phyloP scores from a whole-genome alignment of 371 early-diverging fungal species.

The Apophysomyces variabilis region DNA sequence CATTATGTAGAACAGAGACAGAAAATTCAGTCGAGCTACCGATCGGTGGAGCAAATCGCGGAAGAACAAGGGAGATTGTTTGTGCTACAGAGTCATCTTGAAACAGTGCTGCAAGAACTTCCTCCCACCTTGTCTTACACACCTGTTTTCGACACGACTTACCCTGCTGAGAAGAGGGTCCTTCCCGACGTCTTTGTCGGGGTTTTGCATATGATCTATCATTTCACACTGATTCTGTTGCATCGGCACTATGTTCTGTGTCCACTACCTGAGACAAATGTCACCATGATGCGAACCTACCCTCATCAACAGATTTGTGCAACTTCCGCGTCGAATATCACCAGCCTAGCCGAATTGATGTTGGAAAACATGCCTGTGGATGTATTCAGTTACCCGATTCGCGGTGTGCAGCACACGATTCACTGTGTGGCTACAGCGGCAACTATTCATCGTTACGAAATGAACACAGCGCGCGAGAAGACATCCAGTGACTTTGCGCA shows the following conservation, averaged over 20 bases:
- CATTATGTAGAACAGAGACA: constrained; percentile 34
- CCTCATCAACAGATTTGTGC: constrained; percentile 47
- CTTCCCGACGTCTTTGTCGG: constrained; percentile 46
- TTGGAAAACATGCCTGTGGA: constrained; percentile 29
- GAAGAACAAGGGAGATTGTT: constrained; percentile 49
- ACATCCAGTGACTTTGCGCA: constrained; percentile 24
- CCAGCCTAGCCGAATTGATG: constrained; percentile 39
- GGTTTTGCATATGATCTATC: constrained; percentile 78
- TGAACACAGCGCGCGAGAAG: constrained; percentile 20
- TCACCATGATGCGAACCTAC: constrained; percentile 17
- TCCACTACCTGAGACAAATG: constrained; percentile 24
- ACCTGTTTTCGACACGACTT: constrained; percentile 35
- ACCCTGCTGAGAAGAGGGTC: constrained; percentile 51
- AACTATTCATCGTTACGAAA: constrained; percentile 44
- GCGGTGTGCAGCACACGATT: constrained; percentile 49
- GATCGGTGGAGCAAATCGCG: constrained; percentile 31
- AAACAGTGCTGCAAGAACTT: constrained; percentile 52
- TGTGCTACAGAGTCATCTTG: constrained; percentile 47
- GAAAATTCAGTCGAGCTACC: constrained; percentile 30
- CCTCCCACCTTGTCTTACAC: constrained; percentile 33
- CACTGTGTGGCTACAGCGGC: constrained; percentile 46
- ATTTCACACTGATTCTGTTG: constrained; percentile 77
- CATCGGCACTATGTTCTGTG: constrained; percentile 72
- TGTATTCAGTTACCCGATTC: constrained; percentile 36
- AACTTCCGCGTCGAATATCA: constrained; percentile 49